A percentile compares a stretch with the other conserved stretches of the same genome.
These are phyloP conservation scores for Aspergillus ustus DNA, from an alignment of 2,329 filamentous ascomycete genomes.

Conservation along the genomic window DNA sequence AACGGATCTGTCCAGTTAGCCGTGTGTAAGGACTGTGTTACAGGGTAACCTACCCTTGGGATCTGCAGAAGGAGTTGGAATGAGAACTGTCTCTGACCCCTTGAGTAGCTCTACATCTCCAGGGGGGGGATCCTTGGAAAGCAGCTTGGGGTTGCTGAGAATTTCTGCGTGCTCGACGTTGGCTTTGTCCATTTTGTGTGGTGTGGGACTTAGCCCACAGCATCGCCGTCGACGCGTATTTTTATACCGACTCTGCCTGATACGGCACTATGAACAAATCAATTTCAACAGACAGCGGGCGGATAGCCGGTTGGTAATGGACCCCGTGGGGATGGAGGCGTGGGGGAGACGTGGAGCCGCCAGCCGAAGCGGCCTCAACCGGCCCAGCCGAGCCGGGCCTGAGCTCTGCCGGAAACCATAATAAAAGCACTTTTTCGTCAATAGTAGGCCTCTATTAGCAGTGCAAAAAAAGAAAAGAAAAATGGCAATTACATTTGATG, in stretches of 20 bases:
- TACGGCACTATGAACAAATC: neutral
- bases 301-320: neutral
- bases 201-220: neutral
- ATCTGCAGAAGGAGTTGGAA: conserved; percentile 16
- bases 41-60: conserved; percentile 7
- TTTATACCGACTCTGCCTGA: neutral
- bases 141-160: neutral
- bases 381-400: conserved; percentile 4
- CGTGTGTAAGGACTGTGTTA: neutral
- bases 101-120: conserved; percentile 16
- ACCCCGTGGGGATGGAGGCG: neutral
- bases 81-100: conserved; percentile 12
- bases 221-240: neutral
- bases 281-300: neutral
- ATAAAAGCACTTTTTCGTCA: neutral
- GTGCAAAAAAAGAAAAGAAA: neutral
- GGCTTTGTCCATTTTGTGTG: conserved; percentile 5
- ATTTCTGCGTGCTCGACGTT: conserved; percentile 1
- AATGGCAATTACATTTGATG: conserved; percentile 1
- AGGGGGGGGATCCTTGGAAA: neutral
- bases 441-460: neutral
- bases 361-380: conserved; percentile 10
- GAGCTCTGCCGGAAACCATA: neutral
- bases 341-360: conserved; percentile 6
- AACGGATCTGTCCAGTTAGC: conserved; percentile 8